phyloP scores from a whole-genome alignment of 163 green algal genomes.

The Volvox carteri region DNA sequence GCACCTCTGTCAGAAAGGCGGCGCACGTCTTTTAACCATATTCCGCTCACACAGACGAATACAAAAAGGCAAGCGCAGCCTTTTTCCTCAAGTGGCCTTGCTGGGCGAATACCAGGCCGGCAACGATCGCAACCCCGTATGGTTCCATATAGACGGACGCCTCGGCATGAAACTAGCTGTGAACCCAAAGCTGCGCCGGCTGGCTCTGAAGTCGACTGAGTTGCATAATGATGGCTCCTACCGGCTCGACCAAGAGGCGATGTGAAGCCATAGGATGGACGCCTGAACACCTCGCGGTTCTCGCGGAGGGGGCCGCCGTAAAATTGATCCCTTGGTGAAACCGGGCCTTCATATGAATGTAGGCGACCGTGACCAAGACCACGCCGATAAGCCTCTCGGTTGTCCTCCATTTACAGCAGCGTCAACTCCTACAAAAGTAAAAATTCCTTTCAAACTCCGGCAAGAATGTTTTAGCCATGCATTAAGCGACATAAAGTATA shows the following conservation, averaged over 20 bases:
- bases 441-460: no score
- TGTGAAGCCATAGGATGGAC: slow-evolving; percentile 30
- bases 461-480: no score
- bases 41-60: neutral
- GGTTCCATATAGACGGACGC: neutral
- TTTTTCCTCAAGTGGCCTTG: neutral
- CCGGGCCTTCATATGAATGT: slow-evolving; percentile 36
- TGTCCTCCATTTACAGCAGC: slow-evolving; percentile 14
- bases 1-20: slow-evolving; percentile 11
- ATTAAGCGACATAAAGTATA: no score
- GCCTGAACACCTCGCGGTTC: slow-evolving; percentile 30
- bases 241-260: slow-evolving; percentile 24
- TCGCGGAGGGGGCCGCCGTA: slow-evolving; percentile 26
- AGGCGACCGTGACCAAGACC: slow-evolving; percentile 23
- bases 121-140: neutral
- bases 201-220: no score
- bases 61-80: neutral
- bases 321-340: slow-evolving; percentile 42
- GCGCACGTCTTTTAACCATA: neutral
- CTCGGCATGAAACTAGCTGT: neutral
- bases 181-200: no score
- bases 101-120: neutral
- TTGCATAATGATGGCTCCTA: neutral
- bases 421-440: slow-evolving; percentile 7
- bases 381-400: slow-evolving; percentile 23